Evolutionary conservation across 345 rosid species (phyloP).

Genomic region (Balakata baccata): DNA sequence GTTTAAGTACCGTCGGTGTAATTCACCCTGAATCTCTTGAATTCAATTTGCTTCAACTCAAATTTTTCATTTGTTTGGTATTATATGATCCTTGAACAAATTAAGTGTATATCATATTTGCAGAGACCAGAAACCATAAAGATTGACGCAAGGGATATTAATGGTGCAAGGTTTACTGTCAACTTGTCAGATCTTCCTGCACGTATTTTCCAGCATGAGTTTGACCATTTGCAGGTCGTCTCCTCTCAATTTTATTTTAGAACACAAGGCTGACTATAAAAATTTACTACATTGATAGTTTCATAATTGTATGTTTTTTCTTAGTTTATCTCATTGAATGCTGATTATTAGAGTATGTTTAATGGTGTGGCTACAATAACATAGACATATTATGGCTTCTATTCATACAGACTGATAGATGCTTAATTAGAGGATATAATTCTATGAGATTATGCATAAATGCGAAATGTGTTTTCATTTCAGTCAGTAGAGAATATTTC

Average conservation of each 20-base stretch:
- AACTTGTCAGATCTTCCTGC: slow-evolving; percentile 76
- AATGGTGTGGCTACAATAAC: not conserved
- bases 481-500: not conserved
- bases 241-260: not conserved
- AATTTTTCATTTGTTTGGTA: not conserved
- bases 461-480: not conserved
- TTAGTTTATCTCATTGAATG: not conserved
- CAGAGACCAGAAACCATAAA: slow-evolving; percentile 91
- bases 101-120: slow-evolving; percentile 14
- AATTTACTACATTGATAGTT: not conserved
- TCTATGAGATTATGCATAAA: not conserved
- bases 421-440: not conserved
- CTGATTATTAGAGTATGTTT: not conserved
- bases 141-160: slow-evolving; percentile 80
- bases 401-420: not conserved
- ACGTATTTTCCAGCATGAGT: slow-evolving; percentile 93
- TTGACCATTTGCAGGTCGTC: slow-evolving; percentile 79
- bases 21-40: not conserved
- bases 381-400: not conserved
- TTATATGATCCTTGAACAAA: slow-evolving; percentile 1
- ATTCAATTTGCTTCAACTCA: not conserved
- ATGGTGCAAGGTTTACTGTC: slow-evolving; percentile 64
- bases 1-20: too few species aligned
- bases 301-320: too few species aligned
- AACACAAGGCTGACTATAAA: not conserved